These are phyloP conservation scores for Aphanomyces stellatus DNA, from an alignment of 352 stramenopile genomes.

Conservation along the genomic window DNA sequence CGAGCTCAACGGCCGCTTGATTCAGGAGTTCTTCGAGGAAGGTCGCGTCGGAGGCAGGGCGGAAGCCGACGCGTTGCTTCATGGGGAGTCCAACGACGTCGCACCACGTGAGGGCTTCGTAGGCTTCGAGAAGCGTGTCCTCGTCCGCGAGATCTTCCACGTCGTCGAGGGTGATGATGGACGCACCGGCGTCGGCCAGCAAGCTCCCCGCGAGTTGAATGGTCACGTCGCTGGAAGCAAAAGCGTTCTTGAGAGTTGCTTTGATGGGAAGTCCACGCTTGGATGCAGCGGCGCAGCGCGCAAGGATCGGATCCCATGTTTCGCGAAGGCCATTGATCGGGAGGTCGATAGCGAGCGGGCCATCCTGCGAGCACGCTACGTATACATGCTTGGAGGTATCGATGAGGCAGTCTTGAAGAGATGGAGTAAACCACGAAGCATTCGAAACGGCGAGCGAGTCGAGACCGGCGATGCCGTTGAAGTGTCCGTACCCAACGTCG, in stretches of 20 bases:
- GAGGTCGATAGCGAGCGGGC: neutral
- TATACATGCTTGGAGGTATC: no score
- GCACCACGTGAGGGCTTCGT: conserved; percentile 16
- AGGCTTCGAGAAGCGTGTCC: conserved; percentile 8
- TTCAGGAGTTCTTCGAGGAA: neutral
- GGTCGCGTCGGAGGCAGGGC: neutral
- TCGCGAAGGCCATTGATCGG: neutral
- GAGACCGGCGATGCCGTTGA: neutral
- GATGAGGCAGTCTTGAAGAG: no score
- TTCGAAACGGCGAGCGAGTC: neutral
- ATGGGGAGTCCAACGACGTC: conserved; percentile 17
- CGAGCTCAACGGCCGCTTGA: neutral
- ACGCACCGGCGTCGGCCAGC: conserved; percentile 4
- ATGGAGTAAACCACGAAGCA: neutral
- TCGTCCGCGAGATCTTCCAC: neutral
- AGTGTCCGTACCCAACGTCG: no score
- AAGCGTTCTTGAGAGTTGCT: neutral
- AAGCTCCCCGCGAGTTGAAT: conserved; percentile 6
- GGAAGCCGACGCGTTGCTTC: conserved; percentile 18
- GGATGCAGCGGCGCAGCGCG: neutral
- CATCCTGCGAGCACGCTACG: no score
- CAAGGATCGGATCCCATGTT: neutral
- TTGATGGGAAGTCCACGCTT: neutral
- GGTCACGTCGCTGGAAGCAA: neutral
- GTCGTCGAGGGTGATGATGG: neutral